Evolutionary conservation across 1,284 basidiomycete genomes (phyloP), one percentile per base, ranked within the genome.

Genomic region (Ceratorhiza oryzae-sativae): DNA sequence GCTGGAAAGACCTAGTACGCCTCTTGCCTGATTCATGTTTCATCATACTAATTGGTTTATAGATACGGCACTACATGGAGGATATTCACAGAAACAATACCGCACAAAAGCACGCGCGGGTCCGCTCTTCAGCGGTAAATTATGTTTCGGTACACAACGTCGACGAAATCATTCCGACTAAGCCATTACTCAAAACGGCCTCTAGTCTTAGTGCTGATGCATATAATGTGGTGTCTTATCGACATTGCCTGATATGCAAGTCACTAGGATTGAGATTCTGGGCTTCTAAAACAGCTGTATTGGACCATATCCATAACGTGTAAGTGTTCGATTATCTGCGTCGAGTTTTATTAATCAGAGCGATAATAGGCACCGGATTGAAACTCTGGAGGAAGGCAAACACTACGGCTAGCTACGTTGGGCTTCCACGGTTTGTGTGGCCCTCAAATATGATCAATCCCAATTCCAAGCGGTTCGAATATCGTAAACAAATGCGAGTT

Each of bases 51-150:
- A 60, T 8, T n/a, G 1, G 13, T 42, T 42, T 45, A 8, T 27
- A 60, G 58, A 42, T 60, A 25, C 58, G 20, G n/a, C 58, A 60
- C 36, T 60, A 45, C 20, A 9, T 25, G 12, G 58, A 60, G 25
- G 58, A 60, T 25, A 39, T 18, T 10, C 12, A 23, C 39, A 18
- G 5, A 9, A 36, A 30, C 25, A 23, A 10, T 18, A 25, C 20
- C 10, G 58, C 20, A n/a, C 58, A 60, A 30, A 25, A 15, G 10
- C 32, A 42, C 25, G 12, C 36, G 13, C 58, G 39, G 25, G 39
- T 60, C 20, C 58, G 39, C 18, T 10, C 34, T 13, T 23, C 39
- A 12, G 13, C 20, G 8, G 27, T 60, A 9, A 42, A 30, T 13
- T 60, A 60, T 15, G 13, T 42, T 12, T 36, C n/a, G 13, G 39